phyloP scores from a whole-genome alignment of 345 rosid species.

The Eucalyptus marginata region DNA sequence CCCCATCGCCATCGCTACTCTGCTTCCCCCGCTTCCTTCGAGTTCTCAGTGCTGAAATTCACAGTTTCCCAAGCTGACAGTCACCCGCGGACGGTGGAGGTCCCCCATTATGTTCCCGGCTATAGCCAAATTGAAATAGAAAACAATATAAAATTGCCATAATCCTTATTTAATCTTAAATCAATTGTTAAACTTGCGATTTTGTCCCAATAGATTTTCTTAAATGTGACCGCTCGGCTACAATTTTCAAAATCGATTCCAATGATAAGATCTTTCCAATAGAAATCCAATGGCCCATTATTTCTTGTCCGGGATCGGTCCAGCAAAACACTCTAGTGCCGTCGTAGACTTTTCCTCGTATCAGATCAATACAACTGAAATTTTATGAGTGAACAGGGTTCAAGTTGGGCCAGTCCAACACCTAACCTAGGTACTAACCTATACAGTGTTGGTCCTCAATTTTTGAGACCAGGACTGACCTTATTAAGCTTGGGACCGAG shows the following conservation, averaged over 20 bases:
- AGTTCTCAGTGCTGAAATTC: neutral
- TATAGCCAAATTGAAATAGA: neutral
- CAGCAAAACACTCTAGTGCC: neutral
- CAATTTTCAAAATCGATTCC: neutral
- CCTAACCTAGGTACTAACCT: accelerated
- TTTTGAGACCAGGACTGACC: accelerated
- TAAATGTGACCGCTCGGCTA: neutral
- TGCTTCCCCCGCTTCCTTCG: neutral
- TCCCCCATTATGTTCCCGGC: too few species aligned
- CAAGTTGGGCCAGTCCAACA: accelerated
- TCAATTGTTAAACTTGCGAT: neutral
- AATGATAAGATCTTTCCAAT: neutral
- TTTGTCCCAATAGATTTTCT: neutral
- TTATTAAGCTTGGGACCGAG: too few species aligned
- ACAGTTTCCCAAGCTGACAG: neutral
- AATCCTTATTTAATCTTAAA: neutral
- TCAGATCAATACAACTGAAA: neutral
- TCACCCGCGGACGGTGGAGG: too few species aligned
- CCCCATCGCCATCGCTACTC: neutral
- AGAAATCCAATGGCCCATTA: neutral
- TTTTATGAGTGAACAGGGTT: too few species aligned
- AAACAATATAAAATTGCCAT: neutral
- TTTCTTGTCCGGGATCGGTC: neutral
- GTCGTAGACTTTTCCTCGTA: too few species aligned
- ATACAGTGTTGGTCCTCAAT: too few species aligned